Conservation (phyloP, 495 filamentous ascomycete genomes). For the Aspergillus panamensis region DNA sequence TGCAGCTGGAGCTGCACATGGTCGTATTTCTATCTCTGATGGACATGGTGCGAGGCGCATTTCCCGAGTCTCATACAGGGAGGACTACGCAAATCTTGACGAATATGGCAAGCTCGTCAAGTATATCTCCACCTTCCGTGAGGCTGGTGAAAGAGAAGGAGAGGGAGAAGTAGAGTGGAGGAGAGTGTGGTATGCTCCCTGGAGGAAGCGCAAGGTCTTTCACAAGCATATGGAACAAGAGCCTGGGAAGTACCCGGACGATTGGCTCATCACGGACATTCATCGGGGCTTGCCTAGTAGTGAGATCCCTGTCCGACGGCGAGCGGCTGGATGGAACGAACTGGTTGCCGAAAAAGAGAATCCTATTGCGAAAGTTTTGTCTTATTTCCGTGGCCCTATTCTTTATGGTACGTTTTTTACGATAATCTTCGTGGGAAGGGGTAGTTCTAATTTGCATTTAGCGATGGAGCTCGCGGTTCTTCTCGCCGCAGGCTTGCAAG, state of each 20-base stretch:
- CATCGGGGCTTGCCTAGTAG: constrained; percentile 51
- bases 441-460: constrained; percentile 34
- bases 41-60: constrained; percentile 31
- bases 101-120: constrained; percentile 58
- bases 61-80: constrained; percentile 39
- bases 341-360: constrained; percentile 70
- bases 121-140: constrained; percentile 62
- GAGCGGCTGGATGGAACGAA: constrained; percentile 66
- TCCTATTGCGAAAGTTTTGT: constrained; percentile 65
- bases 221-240: constrained; percentile 32
- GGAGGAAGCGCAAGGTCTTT: constrained; percentile 55
- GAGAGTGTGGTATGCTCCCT: constrained; percentile 51
- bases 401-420: constrained; percentile 75
- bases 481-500: constrained; percentile 66
- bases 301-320: constrained; percentile 58
- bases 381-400: constrained; percentile 76
- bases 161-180: constrained; percentile 34
- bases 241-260: constrained; percentile 53
- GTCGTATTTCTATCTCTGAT: constrained; percentile 17
- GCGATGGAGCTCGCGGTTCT: constrained; percentile 80
- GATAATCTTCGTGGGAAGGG: background rate
- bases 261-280: constrained; percentile 72
- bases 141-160: constrained; percentile 32
- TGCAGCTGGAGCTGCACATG: constrained; percentile 1
- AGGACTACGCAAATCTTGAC: constrained; percentile 39